Evolutionary conservation across 2,329 filamentous ascomycete species (phyloP), one percentile per base, ranked within the genome.

Genomic region (Daldinia sp.): DNA sequence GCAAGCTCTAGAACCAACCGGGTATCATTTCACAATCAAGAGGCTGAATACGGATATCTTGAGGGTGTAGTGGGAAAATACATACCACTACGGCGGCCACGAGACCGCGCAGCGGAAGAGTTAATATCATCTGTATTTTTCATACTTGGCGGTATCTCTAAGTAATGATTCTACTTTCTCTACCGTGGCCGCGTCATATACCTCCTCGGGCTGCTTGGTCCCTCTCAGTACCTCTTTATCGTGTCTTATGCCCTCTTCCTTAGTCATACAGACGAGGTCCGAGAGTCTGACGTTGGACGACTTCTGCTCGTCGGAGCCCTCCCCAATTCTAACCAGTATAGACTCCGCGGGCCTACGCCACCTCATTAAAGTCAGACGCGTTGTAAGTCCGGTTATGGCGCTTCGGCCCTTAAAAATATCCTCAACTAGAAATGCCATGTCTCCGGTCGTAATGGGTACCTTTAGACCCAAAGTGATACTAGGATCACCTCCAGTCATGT

Each of bases 361-460:
- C 63, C 95, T 86, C 15, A 92, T 86, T n/a, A 99, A 82, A 1
- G 90, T 88, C 3, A 98, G 83, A 63, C 94, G 87, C 0, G 92
- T 97, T 0, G 92, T 84, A 23, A 98, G 84, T 0, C 93, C 93
- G 18, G 92, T 97, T 56, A 99, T 83, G 13, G 88, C 90, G 76
- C 95, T 98, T 63, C 91, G 90, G 3, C 93, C 94, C 50, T 89
- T 88, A 80, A 90, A 99, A 2, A 98, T 88, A 76, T 99, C 96
- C 75, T 99, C 96, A 0, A 95, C 86, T 2, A 98, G 80, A 79
- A 97, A 98, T 1, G 92, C 92, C 13, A 97, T 88, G 78, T 99
- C 96, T 35, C 91, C 90, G 39, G 88, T 85, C 0, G 89, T 94
- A 67, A 98, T 79, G 0, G 94, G 93, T 0, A 96, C 84, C 70